These are phyloP conservation scores for Przewalskia tangutica DNA, from an alignment of 257 asterid genomes.

Conservation along the genomic window DNA sequence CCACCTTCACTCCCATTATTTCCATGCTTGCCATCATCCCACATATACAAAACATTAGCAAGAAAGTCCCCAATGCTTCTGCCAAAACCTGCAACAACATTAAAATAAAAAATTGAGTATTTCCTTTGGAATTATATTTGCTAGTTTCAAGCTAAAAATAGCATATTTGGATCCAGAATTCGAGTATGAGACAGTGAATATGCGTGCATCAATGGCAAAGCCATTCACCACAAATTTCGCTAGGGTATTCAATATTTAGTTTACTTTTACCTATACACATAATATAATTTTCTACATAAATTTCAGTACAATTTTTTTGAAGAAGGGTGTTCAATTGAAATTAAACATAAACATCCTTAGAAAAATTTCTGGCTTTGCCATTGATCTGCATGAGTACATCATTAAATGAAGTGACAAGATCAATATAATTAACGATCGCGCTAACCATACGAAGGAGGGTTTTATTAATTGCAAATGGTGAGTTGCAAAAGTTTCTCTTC, in stretches of 20 bases:
- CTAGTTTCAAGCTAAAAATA: neutral
- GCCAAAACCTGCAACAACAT: constrained; percentile 45
- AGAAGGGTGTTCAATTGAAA: neutral
- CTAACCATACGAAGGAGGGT: constrained; percentile 2
- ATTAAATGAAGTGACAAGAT: neutral
- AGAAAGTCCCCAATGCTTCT: constrained; percentile 65
- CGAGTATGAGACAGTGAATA: neutral
- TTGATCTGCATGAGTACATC: neutral
- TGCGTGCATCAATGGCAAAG: neutral
- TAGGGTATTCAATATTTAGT: neutral
- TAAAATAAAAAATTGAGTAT: neutral
- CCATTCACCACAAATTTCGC: neutral
- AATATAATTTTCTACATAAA: too few species aligned
- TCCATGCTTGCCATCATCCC: constrained; percentile 63
- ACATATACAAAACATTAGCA: constrained; percentile 56
- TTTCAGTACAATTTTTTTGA: neutral
- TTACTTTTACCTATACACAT: neutral
- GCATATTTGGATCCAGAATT: neutral
- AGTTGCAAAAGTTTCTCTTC: neutral
- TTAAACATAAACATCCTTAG: neutral
- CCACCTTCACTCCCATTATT: constrained; percentile 38
- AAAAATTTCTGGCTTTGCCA: too few species aligned
- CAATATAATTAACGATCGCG: neutral
- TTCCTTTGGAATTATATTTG: neutral
- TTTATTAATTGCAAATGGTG: neutral